phyloP scores from a whole-genome alignment of 2,329 filamentous ascomycete species.

The Ophiostoma perfectum region DNA sequence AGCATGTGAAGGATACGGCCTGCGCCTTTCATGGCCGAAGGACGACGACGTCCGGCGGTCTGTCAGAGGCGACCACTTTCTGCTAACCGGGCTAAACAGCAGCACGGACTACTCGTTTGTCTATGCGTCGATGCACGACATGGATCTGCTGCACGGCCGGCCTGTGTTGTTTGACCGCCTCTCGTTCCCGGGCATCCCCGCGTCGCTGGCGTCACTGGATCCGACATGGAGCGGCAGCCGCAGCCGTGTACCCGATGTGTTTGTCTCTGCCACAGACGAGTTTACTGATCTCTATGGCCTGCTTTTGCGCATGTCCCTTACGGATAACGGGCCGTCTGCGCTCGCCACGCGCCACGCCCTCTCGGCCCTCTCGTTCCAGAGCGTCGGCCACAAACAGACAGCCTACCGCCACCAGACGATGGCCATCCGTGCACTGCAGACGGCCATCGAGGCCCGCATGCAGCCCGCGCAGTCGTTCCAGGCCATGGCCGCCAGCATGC shows the following conservation, averaged over 20 bases:
- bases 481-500: slow-evolving; percentile 27
- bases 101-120: not conserved
- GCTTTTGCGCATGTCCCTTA: slow-evolving; percentile 27
- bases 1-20: slow-evolving; percentile 23
- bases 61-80: not conserved
- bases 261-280: slow-evolving; percentile 21
- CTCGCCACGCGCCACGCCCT: slow-evolving; percentile 25
- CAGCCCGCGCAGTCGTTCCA: slow-evolving; percentile 20
- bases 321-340: slow-evolving; percentile 23
- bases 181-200: not conserved
- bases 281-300: slow-evolving; percentile 27
- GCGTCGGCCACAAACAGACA: slow-evolving; percentile 16
- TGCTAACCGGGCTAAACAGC: not conserved
- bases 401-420: slow-evolving; percentile 21
- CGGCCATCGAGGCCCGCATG: slow-evolving; percentile 15
- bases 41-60: slow-evolving; percentile 12
- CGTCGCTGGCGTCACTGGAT: not conserved
- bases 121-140: not conserved
- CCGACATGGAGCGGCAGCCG: slow-evolving; percentile 13
- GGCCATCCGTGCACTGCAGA: slow-evolving; percentile 23
- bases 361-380: slow-evolving; percentile 25
- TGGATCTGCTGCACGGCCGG: not conserved
- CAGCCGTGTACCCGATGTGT: slow-evolving; percentile 20
- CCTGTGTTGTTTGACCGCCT: not conserved
- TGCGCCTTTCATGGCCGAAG: slow-evolving; percentile 25